phyloP scores from a whole-genome alignment of 2,329 filamentous ascomycete species.

The Exophiala sideris region DNA sequence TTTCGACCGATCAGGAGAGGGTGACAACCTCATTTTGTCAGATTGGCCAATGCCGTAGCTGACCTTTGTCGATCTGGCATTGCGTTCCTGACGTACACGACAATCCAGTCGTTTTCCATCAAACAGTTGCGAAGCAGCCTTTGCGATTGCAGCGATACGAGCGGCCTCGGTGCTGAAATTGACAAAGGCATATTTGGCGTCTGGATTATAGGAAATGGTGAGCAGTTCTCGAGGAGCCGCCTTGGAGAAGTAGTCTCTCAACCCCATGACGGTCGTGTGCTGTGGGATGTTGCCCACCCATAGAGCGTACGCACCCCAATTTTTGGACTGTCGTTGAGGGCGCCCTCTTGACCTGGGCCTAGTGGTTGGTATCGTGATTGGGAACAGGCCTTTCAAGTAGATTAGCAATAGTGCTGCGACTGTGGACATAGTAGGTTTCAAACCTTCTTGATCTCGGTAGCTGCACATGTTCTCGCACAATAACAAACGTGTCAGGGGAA shows the following conservation, averaged over 20 bases:
- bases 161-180: conserved; percentile 16
- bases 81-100: conserved; percentile 14
- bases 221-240: conserved; percentile 8
- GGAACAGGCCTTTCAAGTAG: neutral
- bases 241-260: conserved; percentile 18
- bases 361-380: neutral
- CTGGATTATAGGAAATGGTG: conserved; percentile 21
- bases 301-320: conserved; percentile 15
- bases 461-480: neutral
- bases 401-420: neutral
- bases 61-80: conserved; percentile 20
- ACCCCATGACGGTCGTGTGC: conserved; percentile 16
- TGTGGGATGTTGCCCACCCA: conserved; percentile 24
- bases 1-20: conserved; percentile 1
- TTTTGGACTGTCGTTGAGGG: neutral
- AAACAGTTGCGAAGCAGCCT: conserved; percentile 14
- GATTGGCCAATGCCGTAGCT: conserved; percentile 13
- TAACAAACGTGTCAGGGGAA: too few relatives aligned
- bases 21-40: conserved; percentile 3
- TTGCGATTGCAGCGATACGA: conserved; percentile 13
- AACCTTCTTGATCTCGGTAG: neutral
- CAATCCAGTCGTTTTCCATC: conserved; percentile 20
- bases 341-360: neutral
- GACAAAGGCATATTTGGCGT: conserved; percentile 21
- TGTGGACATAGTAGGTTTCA: neutral